Conservation (phyloP, 495 filamentous ascomycete species). For the Penicillium canariense region DNA sequence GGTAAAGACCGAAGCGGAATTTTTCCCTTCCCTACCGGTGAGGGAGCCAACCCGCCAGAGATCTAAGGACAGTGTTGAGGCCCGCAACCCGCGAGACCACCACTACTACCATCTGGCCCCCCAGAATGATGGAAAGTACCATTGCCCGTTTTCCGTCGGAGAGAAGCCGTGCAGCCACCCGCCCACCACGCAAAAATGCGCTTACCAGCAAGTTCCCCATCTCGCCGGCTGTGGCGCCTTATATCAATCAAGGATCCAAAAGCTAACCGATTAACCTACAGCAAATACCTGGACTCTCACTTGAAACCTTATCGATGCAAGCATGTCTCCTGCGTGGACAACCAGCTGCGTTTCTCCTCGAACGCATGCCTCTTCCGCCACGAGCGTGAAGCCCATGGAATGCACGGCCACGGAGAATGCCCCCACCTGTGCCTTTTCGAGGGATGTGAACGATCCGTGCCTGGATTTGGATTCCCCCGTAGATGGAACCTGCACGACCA, state of each 20-base stretch:
- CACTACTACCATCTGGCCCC: slow-evolving; percentile 71
- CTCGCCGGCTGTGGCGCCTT: neutral
- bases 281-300: slow-evolving; percentile 94
- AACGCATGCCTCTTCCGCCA: slow-evolving; percentile 94
- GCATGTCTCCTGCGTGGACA: slow-evolving; percentile 69
- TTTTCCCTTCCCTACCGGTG: slow-evolving; percentile 38
- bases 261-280: slow-evolving; percentile 46
- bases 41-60: slow-evolving; percentile 41
- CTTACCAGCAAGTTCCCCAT: slow-evolving; percentile 80
- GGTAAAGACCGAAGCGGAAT: slow-evolving; percentile 39
- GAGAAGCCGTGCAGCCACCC: slow-evolving; percentile 76
- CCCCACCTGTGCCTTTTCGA: slow-evolving; percentile 81
- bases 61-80: slow-evolving; percentile 47
- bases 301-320: slow-evolving; percentile 93
- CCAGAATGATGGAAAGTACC: slow-evolving; percentile 74
- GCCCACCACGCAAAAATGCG: slow-evolving; percentile 91
- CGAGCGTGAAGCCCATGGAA: slow-evolving; percentile 89
- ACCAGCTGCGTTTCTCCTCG: slow-evolving; percentile 73
- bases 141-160: slow-evolving; percentile 78
- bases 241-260: neutral
- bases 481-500: slow-evolving; percentile 94
- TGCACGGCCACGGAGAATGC: slow-evolving; percentile 91
- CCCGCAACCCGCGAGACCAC: slow-evolving; percentile 71
- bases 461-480: slow-evolving; percentile 84
- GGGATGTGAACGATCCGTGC: slow-evolving; percentile 75